phyloP scores from a whole-genome alignment of 768 basidiomycete species.

The Tremella yokohamensis region DNA sequence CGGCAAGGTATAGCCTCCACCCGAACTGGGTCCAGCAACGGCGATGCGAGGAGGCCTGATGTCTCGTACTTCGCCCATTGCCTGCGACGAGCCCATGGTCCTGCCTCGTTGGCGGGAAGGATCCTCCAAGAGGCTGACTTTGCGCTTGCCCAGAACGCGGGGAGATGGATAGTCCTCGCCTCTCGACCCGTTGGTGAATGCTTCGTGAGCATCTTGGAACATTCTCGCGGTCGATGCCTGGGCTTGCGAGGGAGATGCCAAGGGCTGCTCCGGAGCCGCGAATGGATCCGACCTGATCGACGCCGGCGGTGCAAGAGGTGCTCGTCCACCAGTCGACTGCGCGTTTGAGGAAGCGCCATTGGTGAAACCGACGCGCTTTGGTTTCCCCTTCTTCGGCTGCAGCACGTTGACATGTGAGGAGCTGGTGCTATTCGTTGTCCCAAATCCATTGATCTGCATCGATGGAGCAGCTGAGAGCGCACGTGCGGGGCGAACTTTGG shows the following conservation, averaged over 20 bases:
- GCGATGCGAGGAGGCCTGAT: slow-evolving; percentile 51
- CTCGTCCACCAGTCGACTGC: slow-evolving; percentile 1
- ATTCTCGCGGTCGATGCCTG: slow-evolving; percentile 36
- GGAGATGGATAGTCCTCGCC: slow-evolving; percentile 13
- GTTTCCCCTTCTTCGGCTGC: slow-evolving; percentile 33
- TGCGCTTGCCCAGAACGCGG: slow-evolving; percentile 26
- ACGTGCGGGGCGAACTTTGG: slow-evolving; percentile 10
- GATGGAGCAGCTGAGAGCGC: slow-evolving; percentile 10
- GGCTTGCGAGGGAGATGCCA: slow-evolving; percentile 28
- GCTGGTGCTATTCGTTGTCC: slow-evolving; percentile 15
- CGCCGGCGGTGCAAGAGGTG: slow-evolving; percentile 9
- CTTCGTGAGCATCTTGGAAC: slow-evolving; percentile 39
- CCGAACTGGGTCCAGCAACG: not conserved
- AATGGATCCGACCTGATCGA: slow-evolving; percentile 26
- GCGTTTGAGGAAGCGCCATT: slow-evolving; percentile 7
- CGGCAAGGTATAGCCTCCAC: slow-evolving; percentile 53
- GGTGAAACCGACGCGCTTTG: slow-evolving; percentile 20
- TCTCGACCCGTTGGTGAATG: slow-evolving; percentile 21
- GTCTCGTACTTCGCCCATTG: slow-evolving; percentile 56
- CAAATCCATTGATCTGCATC: slow-evolving; percentile 21
- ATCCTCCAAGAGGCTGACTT: slow-evolving; percentile 21
- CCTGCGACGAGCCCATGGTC: slow-evolving; percentile 52
- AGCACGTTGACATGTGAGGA: slow-evolving; percentile 39
- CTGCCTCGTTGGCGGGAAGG: slow-evolving; percentile 50
- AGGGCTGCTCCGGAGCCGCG: slow-evolving; percentile 38